phyloP scores from a whole-genome alignment of 2,329 filamentous ascomycete genomes.

The Calonectria crousiana region DNA sequence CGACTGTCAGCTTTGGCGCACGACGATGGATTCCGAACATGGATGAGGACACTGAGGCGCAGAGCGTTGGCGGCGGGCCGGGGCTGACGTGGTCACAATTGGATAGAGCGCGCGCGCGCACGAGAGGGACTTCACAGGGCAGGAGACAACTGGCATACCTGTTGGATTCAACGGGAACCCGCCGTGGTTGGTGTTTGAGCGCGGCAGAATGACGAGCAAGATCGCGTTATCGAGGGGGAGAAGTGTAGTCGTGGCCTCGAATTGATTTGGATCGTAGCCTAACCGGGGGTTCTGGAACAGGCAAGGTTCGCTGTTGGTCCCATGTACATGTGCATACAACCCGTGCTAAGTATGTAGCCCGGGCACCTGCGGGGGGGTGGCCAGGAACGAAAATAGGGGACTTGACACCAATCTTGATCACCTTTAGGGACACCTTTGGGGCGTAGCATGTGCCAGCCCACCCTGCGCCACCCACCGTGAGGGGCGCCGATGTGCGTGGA shows the following conservation, averaged over 20 bases:
- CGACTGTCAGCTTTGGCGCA: conserved; percentile 21
- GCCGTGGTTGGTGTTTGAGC: background rate
- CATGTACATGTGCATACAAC: background rate
- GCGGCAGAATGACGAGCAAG: background rate
- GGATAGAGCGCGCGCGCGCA: background rate
- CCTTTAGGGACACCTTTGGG: background rate
- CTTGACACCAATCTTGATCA: conserved; percentile 9
- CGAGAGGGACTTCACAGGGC: background rate
- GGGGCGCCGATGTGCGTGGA: background rate
- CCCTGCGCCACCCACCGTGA: background rate
- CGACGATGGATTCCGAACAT: background rate
- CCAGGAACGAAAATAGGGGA: conserved; percentile 15
- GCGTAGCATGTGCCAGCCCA: background rate
- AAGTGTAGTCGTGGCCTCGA: conserved; percentile 42
- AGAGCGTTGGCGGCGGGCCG: conserved; percentile 10
- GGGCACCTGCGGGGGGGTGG: background rate
- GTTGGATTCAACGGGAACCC: conserved; percentile 7
- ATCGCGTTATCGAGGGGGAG: background rate
- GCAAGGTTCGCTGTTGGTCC: background rate
- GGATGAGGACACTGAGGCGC: conserved; percentile 29
- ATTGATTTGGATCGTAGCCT: conserved; percentile 10
- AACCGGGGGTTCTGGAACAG: background rate
- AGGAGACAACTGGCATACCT: conserved; percentile 32
- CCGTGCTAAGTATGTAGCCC: background rate
- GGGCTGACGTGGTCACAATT: conserved; percentile 9